Evolutionary conservation across 306 rosid species (phyloP).

Genomic region (Dryas alaskensis): DNA sequence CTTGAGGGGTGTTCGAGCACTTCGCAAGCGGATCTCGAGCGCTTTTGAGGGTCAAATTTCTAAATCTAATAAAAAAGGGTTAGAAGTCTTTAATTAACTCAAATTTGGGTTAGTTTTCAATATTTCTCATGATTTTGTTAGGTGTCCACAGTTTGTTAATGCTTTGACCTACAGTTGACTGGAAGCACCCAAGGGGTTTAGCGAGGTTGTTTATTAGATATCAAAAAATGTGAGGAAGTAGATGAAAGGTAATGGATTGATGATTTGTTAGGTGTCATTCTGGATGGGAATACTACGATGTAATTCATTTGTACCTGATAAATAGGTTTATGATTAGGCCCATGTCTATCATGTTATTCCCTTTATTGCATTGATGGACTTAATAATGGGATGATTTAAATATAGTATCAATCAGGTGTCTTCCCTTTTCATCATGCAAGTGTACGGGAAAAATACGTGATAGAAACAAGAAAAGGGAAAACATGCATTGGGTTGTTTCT

Average conservation of each 20-base stretch:
- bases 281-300: background rate
- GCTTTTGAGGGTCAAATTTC: too few species aligned
- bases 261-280: background rate
- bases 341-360: background rate
- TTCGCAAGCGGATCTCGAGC: too few species aligned
- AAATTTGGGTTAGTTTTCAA: too few species aligned
- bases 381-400: slow-evolving; percentile 3
- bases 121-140: background rate
- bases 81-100: too few species aligned
- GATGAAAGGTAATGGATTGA: background rate
- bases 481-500: background rate
- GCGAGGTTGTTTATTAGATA: background rate
- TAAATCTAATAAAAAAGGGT: too few species aligned
- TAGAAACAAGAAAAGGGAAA: background rate
- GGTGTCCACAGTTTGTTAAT: background rate
- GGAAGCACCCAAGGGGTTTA: background rate
- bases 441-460: background rate
- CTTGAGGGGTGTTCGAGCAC: too few species aligned
- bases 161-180: slow-evolving; percentile 6
- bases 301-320: background rate
- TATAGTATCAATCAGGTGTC: background rate
- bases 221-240: background rate
- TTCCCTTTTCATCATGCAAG: background rate
- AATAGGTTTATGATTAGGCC: background rate
- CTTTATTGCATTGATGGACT: slow-evolving; percentile 2